These are phyloP conservation scores for Naegleria fowleri DNA, from an alignment of 208 protist species.

Conservation along the genomic window DNA sequence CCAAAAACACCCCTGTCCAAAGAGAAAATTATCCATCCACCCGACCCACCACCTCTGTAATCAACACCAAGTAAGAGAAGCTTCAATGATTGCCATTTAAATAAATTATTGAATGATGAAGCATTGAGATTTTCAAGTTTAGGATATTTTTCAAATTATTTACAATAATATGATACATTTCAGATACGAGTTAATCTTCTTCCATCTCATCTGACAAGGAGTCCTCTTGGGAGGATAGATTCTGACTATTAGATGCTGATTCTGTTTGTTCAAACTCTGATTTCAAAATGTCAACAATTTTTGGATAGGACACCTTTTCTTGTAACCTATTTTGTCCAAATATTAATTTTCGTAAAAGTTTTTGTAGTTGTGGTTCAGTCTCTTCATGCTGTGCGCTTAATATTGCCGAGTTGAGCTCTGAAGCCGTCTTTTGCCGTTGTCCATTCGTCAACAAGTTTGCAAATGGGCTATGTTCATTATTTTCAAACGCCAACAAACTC, in stretches of 20 bases:
- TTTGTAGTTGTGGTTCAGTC: slow-evolving; percentile 55
- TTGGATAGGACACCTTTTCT: slow-evolving; percentile 39
- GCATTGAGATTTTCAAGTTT: too few relatives aligned
- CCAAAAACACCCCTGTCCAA: not conserved
- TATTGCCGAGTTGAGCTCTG: slow-evolving; percentile 63
- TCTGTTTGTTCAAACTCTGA: not conserved
- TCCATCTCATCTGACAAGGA: not conserved
- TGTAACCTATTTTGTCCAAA: slow-evolving; percentile 51
- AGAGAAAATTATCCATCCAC: not conserved
- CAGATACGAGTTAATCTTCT: not conserved
- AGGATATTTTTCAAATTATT: too few relatives aligned
- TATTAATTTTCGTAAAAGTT: slow-evolving; percentile 49
- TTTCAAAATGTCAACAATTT: slow-evolving; percentile 33
- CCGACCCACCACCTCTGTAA: not conserved
- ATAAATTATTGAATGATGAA: too few relatives aligned
- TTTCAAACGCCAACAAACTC: slow-evolving; percentile 58
- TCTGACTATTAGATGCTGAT: not conserved
- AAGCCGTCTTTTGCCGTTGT: slow-evolving; percentile 60
- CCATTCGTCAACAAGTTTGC: slow-evolving; percentile 40
- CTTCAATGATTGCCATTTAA: too few relatives aligned
- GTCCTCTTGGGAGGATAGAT: not conserved
- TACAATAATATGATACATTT: too few relatives aligned
- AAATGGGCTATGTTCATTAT: slow-evolving; percentile 25
- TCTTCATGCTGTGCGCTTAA: slow-evolving; percentile 55
- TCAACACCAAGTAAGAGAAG: not conserved